Percentiles rank a stretch among this genome's conserved stretches.
Conservation (phyloP, 148 eudicot species). For the Amaranthus cruentus region DNA sequence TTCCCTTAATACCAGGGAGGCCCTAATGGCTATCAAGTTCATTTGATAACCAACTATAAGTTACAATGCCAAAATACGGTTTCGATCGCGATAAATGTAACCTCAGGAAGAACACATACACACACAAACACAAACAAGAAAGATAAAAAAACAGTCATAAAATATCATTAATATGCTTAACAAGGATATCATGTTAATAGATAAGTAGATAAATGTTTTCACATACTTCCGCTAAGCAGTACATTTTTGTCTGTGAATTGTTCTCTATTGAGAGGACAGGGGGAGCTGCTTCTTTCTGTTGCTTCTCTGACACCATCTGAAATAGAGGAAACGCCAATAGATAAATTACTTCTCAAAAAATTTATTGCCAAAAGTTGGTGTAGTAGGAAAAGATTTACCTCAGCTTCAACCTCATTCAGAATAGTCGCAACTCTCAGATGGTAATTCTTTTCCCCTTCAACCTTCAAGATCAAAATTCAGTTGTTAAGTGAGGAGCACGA, state of each 20-base stretch:
- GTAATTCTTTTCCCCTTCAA: slow-evolving; percentile 48
- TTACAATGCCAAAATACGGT: too few species aligned
- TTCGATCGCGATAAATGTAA: too few species aligned
- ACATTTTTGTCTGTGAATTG: slow-evolving; percentile 60
- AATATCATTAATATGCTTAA: background rate
- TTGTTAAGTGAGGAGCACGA: slow-evolving; percentile 14
- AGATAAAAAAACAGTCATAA: too few species aligned
- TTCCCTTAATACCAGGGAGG: too few species aligned
- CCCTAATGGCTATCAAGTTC: too few species aligned
- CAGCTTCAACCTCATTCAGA: slow-evolving; percentile 44
- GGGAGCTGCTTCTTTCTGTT: slow-evolving; percentile 66
- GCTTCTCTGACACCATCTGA: slow-evolving; percentile 14
- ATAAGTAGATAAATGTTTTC: background rate
- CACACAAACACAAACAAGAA: too few species aligned
- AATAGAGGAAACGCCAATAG: background rate
- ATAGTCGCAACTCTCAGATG: slow-evolving; percentile 46
- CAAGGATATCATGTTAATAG: background rate
- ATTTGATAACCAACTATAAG: too few species aligned
- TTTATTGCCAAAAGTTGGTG: background rate
- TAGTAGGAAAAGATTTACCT: slow-evolving; percentile 26
- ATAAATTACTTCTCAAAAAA: slow-evolving; percentile 6
- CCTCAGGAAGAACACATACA: too few species aligned
- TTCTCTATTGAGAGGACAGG: slow-evolving; percentile 50
- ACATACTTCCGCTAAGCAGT: slow-evolving; percentile 86
- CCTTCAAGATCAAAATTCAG: slow-evolving; percentile 28